Percentiles rank a stretch among this genome's conserved stretches.
Evolutionary conservation across 2,329 filamentous ascomycete species (phyloP).

Genomic region (Curvularia sp.): DNA sequence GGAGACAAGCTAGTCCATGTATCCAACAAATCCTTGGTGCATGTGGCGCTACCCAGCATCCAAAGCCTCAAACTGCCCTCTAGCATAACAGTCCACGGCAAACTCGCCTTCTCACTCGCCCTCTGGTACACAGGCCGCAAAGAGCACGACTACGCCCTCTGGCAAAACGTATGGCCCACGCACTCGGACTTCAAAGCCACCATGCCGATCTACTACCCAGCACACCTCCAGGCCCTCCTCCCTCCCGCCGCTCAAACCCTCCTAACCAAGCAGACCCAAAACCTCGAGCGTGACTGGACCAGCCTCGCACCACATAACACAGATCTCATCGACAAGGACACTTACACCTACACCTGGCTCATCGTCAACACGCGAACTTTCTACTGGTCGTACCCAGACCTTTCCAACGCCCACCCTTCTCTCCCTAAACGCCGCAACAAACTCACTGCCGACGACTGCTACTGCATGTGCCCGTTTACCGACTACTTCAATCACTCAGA

Average conservation of each 20-base stretch:
- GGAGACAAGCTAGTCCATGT: conserved; percentile 70
- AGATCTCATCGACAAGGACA: conserved; percentile 47
- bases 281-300: conserved; percentile 61
- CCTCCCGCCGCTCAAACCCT: conserved; percentile 52
- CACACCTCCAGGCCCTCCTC: conserved; percentile 49
- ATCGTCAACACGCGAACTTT: conserved; percentile 68
- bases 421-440: conserved; percentile 52
- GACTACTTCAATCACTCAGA: conserved; percentile 72
- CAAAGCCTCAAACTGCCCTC: conserved; percentile 58
- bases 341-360: conserved; percentile 65
- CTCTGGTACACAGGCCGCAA: conserved; percentile 50
- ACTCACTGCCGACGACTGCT: conserved; percentile 62
- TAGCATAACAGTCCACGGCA: conserved; percentile 70
- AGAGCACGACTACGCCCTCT: conserved; percentile 60
- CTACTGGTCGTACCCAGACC: conserved; percentile 58
- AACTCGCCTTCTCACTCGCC: conserved; percentile 73
- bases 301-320: conserved; percentile 55
- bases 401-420: conserved; percentile 50
- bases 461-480: conserved; percentile 74
- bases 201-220: conserved; percentile 65
- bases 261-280: conserved; percentile 62
- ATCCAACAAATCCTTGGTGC: conserved; percentile 68
- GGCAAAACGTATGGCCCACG: conserved; percentile 73
- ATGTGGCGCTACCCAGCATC: conserved; percentile 64
- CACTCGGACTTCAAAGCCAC: conserved; percentile 64